Evolutionary conservation across 2,329 filamentous ascomycete species (phyloP).

Genomic region (Lasiodiplodia sp.): DNA sequence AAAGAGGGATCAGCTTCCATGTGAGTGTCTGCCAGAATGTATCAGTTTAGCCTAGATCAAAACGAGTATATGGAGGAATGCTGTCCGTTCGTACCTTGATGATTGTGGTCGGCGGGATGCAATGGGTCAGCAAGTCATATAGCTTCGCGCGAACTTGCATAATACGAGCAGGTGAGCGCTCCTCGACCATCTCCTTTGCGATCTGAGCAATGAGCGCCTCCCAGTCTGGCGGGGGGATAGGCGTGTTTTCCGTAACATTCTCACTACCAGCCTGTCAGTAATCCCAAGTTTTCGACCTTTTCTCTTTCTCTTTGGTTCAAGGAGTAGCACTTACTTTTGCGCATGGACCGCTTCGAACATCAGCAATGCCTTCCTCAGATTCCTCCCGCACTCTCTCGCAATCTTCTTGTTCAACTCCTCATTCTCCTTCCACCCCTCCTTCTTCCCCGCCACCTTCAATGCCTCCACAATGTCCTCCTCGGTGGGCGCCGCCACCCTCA

Average conservation of each 20-base stretch:
- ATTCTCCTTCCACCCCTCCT: slow-evolving; percentile 82
- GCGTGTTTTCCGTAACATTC: slow-evolving; percentile 84
- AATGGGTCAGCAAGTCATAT: slow-evolving; percentile 97
- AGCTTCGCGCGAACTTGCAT: slow-evolving; percentile 88
- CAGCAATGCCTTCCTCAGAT: slow-evolving; percentile 85
- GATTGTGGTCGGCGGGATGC: slow-evolving; percentile 93
- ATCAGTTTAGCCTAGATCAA: not conserved
- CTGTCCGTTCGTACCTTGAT: slow-evolving; percentile 67
- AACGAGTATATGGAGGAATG: slow-evolving; percentile 2
- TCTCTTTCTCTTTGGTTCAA: no score
- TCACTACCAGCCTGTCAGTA: slow-evolving; percentile 65
- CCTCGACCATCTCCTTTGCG: slow-evolving; percentile 90
- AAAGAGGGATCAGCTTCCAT: slow-evolving; percentile 86
- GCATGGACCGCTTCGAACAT: slow-evolving; percentile 99
- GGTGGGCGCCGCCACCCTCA: slow-evolving; percentile 88
- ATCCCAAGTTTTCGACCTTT: not conserved
- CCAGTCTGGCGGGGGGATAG: slow-evolving; percentile 96
- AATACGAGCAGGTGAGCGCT: slow-evolving; percentile 89
- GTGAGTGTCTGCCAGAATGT: slow-evolving; percentile 70
- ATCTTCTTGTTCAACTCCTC: slow-evolving; percentile 82
- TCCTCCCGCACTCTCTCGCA: slow-evolving; percentile 88
- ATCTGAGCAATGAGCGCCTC: slow-evolving; percentile 89
- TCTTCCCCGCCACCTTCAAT: slow-evolving; percentile 72
- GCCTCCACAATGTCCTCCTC: slow-evolving; percentile 84
- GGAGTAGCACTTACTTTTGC: slow-evolving; percentile 76